Percentiles rank a stretch among this genome's conserved stretches.
These are phyloP conservation scores for Cryptococcus depauperatus DNA, from an alignment of 1,284 basidiomycete species.

Conservation along the genomic window DNA sequence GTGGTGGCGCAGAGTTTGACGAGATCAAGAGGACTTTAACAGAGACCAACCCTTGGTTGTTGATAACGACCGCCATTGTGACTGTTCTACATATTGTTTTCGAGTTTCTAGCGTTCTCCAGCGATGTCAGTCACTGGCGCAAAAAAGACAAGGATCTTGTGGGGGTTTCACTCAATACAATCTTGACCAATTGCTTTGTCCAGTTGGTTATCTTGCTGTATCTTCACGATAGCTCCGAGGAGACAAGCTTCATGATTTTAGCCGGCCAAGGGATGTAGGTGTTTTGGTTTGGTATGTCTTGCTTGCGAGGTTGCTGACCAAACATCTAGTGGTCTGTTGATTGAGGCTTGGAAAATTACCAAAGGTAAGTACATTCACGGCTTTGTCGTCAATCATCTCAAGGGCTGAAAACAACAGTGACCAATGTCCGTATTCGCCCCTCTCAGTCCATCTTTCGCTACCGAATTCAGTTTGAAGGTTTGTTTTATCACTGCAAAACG, in stretches of 20 bases:
- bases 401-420: slow-evolving; percentile 54
- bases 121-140: slow-evolving; percentile 89
- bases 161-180: slow-evolving; percentile 54
- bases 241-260: slow-evolving; percentile 93
- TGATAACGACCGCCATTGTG: slow-evolving; percentile 64
- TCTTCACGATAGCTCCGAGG: slow-evolving; percentile 87
- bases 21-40: slow-evolving; percentile 86
- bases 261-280: slow-evolving; percentile 65
- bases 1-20: slow-evolving; percentile 64
- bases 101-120: slow-evolving; percentile 90
- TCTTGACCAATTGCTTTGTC: slow-evolving; percentile 87
- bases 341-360: slow-evolving; percentile 90
- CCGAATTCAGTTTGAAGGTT: slow-evolving; percentile 69
- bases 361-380: slow-evolving; percentile 48
- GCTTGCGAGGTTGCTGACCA: background rate
- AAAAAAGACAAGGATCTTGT: slow-evolving; percentile 62
- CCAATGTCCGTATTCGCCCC: slow-evolving; percentile 65
- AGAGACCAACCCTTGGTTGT: slow-evolving; percentile 90
- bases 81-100: slow-evolving; percentile 81
- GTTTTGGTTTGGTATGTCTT: background rate
- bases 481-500: slow-evolving; percentile 10
- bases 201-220: slow-evolving; percentile 83
- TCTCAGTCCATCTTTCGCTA: slow-evolving; percentile 67
- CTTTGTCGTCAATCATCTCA: background rate
- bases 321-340: slow-evolving; percentile 57